Base-by-base conservation (phyloP, 139 green algal genomes). In the Marvania coccoides region DNA sequence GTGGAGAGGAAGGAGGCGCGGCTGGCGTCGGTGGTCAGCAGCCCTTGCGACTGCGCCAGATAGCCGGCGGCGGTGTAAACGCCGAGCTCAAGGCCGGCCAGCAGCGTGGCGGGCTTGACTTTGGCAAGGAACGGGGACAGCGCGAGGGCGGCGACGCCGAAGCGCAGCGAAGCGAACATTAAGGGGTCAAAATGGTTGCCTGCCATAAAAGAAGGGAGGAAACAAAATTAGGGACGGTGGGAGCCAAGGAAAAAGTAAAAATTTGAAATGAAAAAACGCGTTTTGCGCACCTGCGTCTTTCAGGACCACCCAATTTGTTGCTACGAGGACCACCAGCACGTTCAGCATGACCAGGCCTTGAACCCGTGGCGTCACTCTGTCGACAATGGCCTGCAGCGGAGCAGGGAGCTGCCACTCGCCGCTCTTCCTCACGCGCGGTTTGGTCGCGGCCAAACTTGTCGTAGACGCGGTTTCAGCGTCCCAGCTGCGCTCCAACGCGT, bases 1-100 rank as follows among this genome's bases (percentile, higher is more conserved):
- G 88, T 87, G 48, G 70, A 85, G 5, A 95, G 75, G 51, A 95
- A 89, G 33, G 69, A 84, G 13, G 78, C 86, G 19, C 84, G 59
- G 0, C 72, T 83, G 6, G 88, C 88, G 35, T 92, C 82, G 3
- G 84, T 87, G 47, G 77, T 76, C 3, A 82, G 40, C 12, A 95
- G 69, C 1, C 77, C 88, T 15, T 82, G 24, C 0, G 72, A 61
- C 62, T 95, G 88, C 37, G 70, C 63, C 5, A 80, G 47, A 59
- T 90, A 86, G 26, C 76, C 76, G 12, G 63, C 37, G 14, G 74
- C 74, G 0, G 61, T 80, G 36, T 60, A 84, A 6, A 76, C 6
- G 9, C 77, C 77, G 1, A 84, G 34, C 60, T 84, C 77, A 0
- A 76, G 2, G 29, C 77, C 77, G 3, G 51, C 77, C 3, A 76